Conservation (phyloP, 768 basidiomycete species). For the Russula ochroleuca region DNA sequence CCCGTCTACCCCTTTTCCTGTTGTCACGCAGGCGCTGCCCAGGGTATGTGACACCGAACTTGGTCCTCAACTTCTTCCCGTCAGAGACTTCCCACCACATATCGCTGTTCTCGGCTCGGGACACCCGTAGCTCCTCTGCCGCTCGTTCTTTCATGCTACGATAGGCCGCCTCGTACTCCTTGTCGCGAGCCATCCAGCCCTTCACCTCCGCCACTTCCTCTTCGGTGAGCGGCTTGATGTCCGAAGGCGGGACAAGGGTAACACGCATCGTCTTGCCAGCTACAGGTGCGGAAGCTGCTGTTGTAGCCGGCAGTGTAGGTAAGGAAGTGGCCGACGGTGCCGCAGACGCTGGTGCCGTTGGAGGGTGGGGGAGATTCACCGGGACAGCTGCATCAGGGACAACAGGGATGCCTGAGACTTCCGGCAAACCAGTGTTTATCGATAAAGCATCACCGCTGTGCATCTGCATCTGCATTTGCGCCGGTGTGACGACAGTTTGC, state of each 20-base stretch:
- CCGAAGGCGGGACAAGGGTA: slow-evolving; percentile 54
- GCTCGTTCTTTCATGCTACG: slow-evolving; percentile 51
- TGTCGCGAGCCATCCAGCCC: slow-evolving; percentile 61
- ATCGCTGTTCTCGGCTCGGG: slow-evolving; percentile 41
- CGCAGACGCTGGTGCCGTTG: slow-evolving; percentile 28
- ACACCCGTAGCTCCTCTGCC: slow-evolving; percentile 45
- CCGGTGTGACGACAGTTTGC: slow-evolving; percentile 14
- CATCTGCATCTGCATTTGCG: slow-evolving; percentile 23
- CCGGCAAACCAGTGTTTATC: slow-evolving; percentile 20
- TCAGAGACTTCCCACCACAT: slow-evolving; percentile 67
- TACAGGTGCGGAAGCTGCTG: slow-evolving; percentile 43
- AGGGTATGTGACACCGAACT: slow-evolving; percentile 56
- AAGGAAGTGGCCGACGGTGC: slow-evolving; percentile 29
- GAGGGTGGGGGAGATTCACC: slow-evolving; percentile 24
- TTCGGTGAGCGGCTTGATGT: slow-evolving; percentile 46
- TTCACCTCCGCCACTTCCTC: slow-evolving; percentile 52
- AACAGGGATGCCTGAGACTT: slow-evolving; percentile 22
- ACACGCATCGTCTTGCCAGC: slow-evolving; percentile 58
- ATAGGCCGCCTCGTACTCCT: slow-evolving; percentile 49
- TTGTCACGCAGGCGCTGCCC: slow-evolving; percentile 41
- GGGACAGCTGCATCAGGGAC: slow-evolving; percentile 22
- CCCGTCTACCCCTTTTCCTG: slow-evolving; percentile 53
- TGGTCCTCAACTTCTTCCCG: slow-evolving; percentile 39
- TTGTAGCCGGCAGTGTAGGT: slow-evolving; percentile 40
- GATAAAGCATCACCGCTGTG: slow-evolving; percentile 13